Evolutionary conservation across 768 basidiomycete genomes (phyloP).

Genomic region (Russula sp.): DNA sequence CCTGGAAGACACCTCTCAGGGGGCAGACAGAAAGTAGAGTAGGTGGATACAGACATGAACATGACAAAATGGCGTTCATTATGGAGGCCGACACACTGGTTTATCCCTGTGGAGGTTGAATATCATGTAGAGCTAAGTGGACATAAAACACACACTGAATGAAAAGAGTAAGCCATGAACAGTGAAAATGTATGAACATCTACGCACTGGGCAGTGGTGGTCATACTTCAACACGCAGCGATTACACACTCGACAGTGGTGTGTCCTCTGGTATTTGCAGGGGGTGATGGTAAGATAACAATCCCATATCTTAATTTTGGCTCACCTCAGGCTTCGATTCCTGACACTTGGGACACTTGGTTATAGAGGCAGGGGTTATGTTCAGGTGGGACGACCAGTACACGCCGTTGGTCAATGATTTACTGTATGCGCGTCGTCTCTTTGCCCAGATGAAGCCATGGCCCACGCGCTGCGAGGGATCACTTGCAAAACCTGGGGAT

Average conservation of each 20-base stretch:
- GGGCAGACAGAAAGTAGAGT: not conserved
- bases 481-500: conserved; percentile 72
- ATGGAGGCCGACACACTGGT: conserved; percentile 92
- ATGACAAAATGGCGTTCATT: conserved; percentile 95
- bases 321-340: conserved; percentile 17
- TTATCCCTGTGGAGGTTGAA: conserved; percentile 61
- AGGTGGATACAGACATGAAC: conserved; percentile 62
- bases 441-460: conserved; percentile 52
- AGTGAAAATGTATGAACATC: not conserved
- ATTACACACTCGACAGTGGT: conserved; percentile 90
- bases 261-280: conserved; percentile 55
- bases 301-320: not conserved
- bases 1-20: conserved; percentile 35
- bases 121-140: not conserved
- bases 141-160: conserved; percentile 12
- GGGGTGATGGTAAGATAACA: not conserved
- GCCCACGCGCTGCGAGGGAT: conserved; percentile 38
- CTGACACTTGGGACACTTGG: conserved; percentile 19
- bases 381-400: conserved; percentile 43
- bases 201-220: conserved; percentile 85
- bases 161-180: not conserved
- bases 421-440: conserved; percentile 27
- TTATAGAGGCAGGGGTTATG: conserved; percentile 41
- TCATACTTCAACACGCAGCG: conserved; percentile 86
- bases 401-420: conserved; percentile 34